phyloP scores from a whole-genome alignment of 2,329 filamentous ascomycete species.

The Scolecobasidium constrictum region DNA sequence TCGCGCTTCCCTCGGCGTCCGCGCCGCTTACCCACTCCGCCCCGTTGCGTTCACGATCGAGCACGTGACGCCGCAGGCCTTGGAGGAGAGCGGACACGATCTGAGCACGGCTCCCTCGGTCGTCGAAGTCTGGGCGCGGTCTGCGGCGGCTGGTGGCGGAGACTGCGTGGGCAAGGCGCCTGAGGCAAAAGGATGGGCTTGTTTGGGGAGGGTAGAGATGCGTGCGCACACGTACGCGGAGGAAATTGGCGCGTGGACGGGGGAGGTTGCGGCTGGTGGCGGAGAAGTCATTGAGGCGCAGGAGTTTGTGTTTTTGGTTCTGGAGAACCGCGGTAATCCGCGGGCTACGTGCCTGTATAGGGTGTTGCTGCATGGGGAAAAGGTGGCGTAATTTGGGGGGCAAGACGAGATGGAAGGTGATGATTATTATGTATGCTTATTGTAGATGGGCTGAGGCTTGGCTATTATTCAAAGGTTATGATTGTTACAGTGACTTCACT shows the following conservation, averaged over 20 bases:
- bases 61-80: conserved; percentile 30
- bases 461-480: no score
- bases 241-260: not conserved
- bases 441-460: no score
- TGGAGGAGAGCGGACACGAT: conserved; percentile 18
- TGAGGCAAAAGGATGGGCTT: not conserved
- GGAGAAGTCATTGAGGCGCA: conserved; percentile 1
- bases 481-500: no score
- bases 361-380: conserved; percentile 30
- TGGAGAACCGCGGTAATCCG: conserved; percentile 31
- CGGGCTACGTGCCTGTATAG: conserved; percentile 37
- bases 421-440: no score
- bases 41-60: conserved; percentile 34
- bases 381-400: no score
- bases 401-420: no score
- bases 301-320: conserved; percentile 24
- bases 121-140: conserved; percentile 35
- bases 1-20: conserved; percentile 54
- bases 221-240: not conserved
- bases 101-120: conserved; percentile 29
- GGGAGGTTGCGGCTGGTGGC: not conserved
- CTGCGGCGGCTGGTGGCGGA: conserved; percentile 8
- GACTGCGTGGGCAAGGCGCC: not conserved
- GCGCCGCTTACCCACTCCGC: conserved; percentile 23
- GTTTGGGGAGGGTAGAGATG: conserved; percentile 3